These are phyloP conservation scores for Serendipita sp. DNA, from an alignment of 768 basidiomycete genomes.

Conservation along the genomic window DNA sequence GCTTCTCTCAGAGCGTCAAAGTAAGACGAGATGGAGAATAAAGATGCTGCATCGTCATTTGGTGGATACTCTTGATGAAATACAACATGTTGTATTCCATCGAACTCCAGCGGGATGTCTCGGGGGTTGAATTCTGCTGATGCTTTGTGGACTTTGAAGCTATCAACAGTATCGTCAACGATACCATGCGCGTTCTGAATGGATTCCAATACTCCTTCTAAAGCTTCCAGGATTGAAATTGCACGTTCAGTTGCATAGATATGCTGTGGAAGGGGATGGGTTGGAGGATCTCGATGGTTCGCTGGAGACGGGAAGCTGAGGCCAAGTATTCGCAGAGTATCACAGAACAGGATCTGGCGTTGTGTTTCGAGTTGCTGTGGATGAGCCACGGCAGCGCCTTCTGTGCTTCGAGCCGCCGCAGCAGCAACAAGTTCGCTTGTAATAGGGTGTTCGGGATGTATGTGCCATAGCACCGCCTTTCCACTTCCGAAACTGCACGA, in stretches of 20 bases:
- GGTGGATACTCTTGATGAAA: conserved; percentile 28
- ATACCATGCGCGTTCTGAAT: conserved; percentile 19
- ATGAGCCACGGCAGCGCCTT: conserved; percentile 10
- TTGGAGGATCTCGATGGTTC: conserved; percentile 18
- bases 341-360: conserved; percentile 21
- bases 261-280: conserved; percentile 42
- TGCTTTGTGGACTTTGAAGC: conserved; percentile 24
- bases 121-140: conserved; percentile 25
- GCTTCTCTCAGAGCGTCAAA: conserved; percentile 2
- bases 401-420: conserved; percentile 13
- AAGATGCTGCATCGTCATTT: conserved; percentile 8
- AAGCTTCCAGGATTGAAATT: conserved; percentile 21
- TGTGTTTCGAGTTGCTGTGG: conserved; percentile 15
- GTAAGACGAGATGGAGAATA: conserved; percentile 8
- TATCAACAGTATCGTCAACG: conserved; percentile 47
- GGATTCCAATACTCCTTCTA: conserved; percentile 14
- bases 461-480: conserved; percentile 36
- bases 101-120: no score
- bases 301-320: conserved; percentile 26
- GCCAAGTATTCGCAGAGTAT: conserved; percentile 22
- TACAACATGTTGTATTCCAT: not conserved
- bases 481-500: conserved; percentile 28
- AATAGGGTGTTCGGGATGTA: conserved; percentile 41
- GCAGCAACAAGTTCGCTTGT: conserved; percentile 21
- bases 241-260: conserved; percentile 27